Conservation (phyloP, 305 asterid species). For the Fraxinus sp. region DNA sequence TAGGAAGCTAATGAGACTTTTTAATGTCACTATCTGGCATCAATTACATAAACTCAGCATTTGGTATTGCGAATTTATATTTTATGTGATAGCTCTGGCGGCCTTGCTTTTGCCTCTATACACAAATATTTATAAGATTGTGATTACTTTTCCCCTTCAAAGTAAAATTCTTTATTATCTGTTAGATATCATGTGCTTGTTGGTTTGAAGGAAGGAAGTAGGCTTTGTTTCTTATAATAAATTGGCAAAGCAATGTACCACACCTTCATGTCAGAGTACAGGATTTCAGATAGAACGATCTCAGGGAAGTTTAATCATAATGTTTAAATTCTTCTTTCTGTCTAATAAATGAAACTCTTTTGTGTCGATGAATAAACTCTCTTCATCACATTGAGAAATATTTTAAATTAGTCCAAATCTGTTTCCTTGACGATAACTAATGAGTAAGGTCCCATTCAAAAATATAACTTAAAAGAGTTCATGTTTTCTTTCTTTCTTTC, state of each 20-base stretch:
- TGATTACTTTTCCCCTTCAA: background rate
- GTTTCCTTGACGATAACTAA: background rate
- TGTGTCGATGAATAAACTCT: background rate
- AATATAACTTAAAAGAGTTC: background rate
- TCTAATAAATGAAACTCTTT: background rate
- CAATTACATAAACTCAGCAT: background rate
- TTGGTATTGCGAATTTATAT: background rate
- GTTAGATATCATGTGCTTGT: background rate
- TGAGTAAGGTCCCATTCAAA: background rate
- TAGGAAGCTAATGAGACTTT: background rate
- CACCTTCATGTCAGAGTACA: background rate
- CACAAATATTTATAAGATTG: background rate
- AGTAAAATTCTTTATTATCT: background rate
- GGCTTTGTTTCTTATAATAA: background rate
- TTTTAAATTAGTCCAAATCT: background rate
- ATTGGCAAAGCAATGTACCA: background rate
- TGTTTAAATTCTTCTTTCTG: background rate
- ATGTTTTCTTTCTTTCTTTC: background rate
- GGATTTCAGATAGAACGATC: background rate
- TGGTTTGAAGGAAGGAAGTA: background rate
- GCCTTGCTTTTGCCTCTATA: background rate
- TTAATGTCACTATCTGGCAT: background rate
- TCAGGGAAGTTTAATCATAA: background rate
- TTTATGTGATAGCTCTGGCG: background rate
- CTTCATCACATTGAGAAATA: background rate